Base-by-base conservation (phyloP, 768 basidiomycete species). In the Boletus subparvulus region DNA sequence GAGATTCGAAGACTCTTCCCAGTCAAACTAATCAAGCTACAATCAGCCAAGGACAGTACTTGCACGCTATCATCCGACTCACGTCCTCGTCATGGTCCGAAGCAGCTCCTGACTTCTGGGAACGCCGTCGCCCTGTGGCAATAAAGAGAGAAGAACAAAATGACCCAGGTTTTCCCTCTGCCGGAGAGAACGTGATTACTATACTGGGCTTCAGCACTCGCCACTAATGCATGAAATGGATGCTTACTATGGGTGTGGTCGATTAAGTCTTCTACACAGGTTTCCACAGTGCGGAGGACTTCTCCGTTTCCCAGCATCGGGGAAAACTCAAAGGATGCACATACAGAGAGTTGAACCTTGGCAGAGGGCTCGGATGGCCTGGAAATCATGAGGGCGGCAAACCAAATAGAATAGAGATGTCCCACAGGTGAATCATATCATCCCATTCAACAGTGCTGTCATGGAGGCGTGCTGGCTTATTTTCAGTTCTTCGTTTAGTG, bases 261-360 rank as follows among this genome's bases (percentile, higher is more conserved):
- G 30, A 36, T 6, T 7, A 47, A 12, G 7, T 50, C 48, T 13
- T 33, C n/a, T 13, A 43, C 46, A 32, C 33, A 14, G 3, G 24
- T 24, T 6, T 47, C 40, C 1, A 8, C 17, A 2, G 24, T 47
- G 12, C 39, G 43, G 4, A 57, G 46, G 13, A 33, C 9, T 26
- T 57, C 51, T 13, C 55, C 55, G 1, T n/a, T 40, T 33, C 55
- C 55, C 4, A 56, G 16, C 49, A 52, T 46, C 2, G 55, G 55
- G 5, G 45, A 47, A 30, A 47, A 42, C 26, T 56, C 51, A 17
- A 54, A 56, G 3, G 55, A 54, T 40, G 55, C 55, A 10, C 21
- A 46, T 4, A 56, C 14, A 21, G 35, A 33, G 14, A 55, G 11
- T 3, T 13, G 35, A n/a, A 55, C 28, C 12, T 30, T 44, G 10